Evolutionary conservation across 768 basidiomycete genomes (phyloP).

Genomic region (Trametes meyenii): DNA sequence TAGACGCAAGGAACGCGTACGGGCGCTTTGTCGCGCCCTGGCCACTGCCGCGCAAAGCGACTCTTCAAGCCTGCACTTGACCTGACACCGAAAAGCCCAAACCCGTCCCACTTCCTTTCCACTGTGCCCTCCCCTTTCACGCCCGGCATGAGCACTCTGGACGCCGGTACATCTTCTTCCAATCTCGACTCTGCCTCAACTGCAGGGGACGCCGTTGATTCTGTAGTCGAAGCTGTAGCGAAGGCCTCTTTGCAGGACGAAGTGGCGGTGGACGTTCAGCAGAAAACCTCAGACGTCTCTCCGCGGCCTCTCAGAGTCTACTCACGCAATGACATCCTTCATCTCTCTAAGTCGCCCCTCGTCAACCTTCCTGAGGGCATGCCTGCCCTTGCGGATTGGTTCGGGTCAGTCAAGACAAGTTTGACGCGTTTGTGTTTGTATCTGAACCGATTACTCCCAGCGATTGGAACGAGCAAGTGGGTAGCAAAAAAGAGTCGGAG

Average conservation of each 20-base stretch:
- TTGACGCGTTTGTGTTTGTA: neutral
- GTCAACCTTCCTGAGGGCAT: conserved; percentile 72
- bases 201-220: conserved; percentile 27
- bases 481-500: conserved; percentile 73
- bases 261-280: conserved; percentile 31
- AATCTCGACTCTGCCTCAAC: neutral
- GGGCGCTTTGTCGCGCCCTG: conserved; percentile 12
- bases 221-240: conserved; percentile 37
- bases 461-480: conserved; percentile 62
- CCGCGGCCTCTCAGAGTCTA: conserved; percentile 63
- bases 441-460: conserved; percentile 30
- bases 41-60: conserved; percentile 6
- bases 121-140: neutral
- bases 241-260: conserved; percentile 37
- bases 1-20: neutral
- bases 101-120: conserved; percentile 12
- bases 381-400: conserved; percentile 86
- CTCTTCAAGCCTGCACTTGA: neutral
- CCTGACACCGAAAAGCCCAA: conserved; percentile 23
- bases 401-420: conserved; percentile 61
- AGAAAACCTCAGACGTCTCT: conserved; percentile 34
- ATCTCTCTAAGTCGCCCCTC: conserved; percentile 73
- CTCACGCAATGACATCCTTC: conserved; percentile 67
- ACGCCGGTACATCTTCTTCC: conserved; percentile 7
- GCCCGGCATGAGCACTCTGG: conserved; percentile 20